Percentiles rank a stretch among this genome's conserved stretches.
These are phyloP conservation scores for Bolboschoenoplectus hybrid DNA, from an alignment of 202 grass and related monocot species.

Conservation along the genomic window DNA sequence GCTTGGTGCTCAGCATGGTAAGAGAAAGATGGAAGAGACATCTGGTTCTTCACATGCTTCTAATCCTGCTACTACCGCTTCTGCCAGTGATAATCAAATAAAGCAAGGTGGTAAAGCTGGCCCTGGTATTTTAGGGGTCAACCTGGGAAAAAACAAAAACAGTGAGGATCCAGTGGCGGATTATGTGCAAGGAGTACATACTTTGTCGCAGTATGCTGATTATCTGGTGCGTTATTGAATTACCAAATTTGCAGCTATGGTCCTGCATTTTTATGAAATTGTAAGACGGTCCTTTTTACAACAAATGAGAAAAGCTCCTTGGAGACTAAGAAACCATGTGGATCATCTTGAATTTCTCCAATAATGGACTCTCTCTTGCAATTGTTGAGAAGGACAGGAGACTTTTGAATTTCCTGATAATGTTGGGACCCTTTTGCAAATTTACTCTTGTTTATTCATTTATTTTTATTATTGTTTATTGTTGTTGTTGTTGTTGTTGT, in stretches of 20 bases:
- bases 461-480: background rate
- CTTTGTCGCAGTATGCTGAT: slow-evolving; percentile 96
- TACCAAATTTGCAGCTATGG: background rate
- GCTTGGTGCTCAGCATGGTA: slow-evolving; percentile 96
- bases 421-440: background rate
- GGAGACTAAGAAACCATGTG: background rate
- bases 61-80: slow-evolving; percentile 5
- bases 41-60: slow-evolving; percentile 48
- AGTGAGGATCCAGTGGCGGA: slow-evolving; percentile 93
- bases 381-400: background rate
- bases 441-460: background rate
- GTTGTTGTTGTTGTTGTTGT: too few species aligned
- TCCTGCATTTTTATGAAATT: background rate
- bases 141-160: slow-evolving; percentile 97
- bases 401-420: background rate
- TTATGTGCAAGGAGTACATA: slow-evolving; percentile 98
- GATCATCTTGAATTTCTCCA: background rate
- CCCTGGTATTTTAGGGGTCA: slow-evolving; percentile 92
- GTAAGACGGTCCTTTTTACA: slow-evolving; percentile 9
- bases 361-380: slow-evolving; percentile 14
- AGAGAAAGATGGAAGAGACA: slow-evolving; percentile 98
- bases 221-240: slow-evolving; percentile 69
- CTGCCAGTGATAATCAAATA: slow-evolving; percentile 37
- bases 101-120: slow-evolving; percentile 96
- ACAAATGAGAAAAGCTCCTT: background rate